phyloP scores from a whole-genome alignment of 371 early-diverging fungal genomes.

The Saksenaea oblongispora region DNA sequence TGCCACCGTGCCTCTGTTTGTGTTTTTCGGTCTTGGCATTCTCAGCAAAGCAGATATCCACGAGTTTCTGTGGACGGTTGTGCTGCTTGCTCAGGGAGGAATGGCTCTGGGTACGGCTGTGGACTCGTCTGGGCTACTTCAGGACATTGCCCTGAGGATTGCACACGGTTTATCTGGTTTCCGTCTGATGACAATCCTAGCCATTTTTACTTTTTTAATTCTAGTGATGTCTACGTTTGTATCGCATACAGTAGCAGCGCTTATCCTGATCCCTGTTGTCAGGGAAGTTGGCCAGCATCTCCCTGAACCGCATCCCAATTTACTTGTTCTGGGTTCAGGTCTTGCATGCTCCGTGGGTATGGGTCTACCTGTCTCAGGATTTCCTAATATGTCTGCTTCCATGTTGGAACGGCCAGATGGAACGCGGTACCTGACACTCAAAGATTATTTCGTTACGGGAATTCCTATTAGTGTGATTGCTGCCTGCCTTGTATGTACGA shows the following conservation, averaged over 20 bases:
- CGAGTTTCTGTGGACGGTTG: constrained; percentile 88
- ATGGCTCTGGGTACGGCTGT: constrained; percentile 89
- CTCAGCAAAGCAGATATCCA: constrained; percentile 94
- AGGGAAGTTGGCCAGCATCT: constrained; percentile 66
- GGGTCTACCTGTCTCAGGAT: constrained; percentile 28
- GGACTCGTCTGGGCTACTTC: constrained; percentile 81
- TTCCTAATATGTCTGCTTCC: constrained; percentile 94
- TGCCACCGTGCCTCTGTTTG: constrained; percentile 85
- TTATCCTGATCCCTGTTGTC: constrained; percentile 81
- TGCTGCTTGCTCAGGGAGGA: constrained; percentile 91
- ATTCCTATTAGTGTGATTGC: constrained; percentile 71
- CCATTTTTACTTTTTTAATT: constrained; percentile 64
- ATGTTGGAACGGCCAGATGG: constrained; percentile 89
- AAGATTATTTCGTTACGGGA: constrained; percentile 84
- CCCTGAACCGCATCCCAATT: constrained; percentile 78
- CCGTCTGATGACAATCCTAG: constrained; percentile 60
- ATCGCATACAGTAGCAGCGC: constrained; percentile 88
- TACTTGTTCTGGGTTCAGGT: constrained; percentile 77
- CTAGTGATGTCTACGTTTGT: constrained; percentile 88
- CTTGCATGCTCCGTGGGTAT: constrained; percentile 41
- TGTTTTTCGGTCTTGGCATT: constrained; percentile 88
- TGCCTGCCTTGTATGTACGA: constrained; percentile 63
- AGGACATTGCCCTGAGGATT: constrained; percentile 70
- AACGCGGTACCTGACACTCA: constrained; percentile 75
- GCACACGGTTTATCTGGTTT: constrained; percentile 61